These are phyloP conservation scores for Lentinula raphanica DNA, from an alignment of 768 basidiomycete genomes.

Conservation along the genomic window DNA sequence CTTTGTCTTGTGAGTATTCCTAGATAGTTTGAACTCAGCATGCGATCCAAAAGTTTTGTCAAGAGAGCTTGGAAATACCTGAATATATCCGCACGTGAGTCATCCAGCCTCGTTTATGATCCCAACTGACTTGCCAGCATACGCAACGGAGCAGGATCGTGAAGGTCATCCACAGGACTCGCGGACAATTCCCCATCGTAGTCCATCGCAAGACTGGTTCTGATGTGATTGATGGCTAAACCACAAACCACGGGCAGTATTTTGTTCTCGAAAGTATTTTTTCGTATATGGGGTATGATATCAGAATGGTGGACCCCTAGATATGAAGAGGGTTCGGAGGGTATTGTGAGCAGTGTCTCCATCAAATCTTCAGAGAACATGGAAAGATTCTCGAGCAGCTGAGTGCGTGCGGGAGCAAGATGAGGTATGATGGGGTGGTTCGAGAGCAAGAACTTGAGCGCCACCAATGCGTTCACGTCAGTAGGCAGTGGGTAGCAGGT, in stretches of 20 bases:
- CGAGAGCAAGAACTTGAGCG: constrained; percentile 40
- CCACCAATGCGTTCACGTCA: constrained; percentile 37
- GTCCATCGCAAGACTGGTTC: constrained; percentile 76
- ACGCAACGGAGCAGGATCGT: constrained; percentile 50
- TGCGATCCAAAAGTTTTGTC: not conserved
- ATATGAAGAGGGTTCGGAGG: constrained; percentile 59
- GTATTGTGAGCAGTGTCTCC: constrained; percentile 56
- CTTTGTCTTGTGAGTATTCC: constrained; percentile 66
- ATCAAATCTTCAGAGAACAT: constrained; percentile 82
- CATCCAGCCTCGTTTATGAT: constrained; percentile 83
- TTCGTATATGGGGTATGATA: constrained; percentile 62
- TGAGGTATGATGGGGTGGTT: constrained; percentile 68
- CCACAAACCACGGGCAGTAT: constrained; percentile 81
- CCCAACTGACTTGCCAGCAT: constrained; percentile 82
- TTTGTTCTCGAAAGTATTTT: constrained; percentile 57
- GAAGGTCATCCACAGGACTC: constrained; percentile 63
- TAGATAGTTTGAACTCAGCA: constrained; percentile 21
- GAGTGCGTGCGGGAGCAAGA: constrained; percentile 59
- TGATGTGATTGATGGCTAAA: constrained; percentile 74
- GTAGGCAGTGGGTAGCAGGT: constrained; percentile 47
- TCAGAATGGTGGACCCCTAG: constrained; percentile 46
- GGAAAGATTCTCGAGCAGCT: constrained; percentile 71
- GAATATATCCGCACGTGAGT: constrained; percentile 88
- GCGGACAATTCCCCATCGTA: constrained; percentile 78
- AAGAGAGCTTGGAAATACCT: too few relatives aligned